Conservation (phyloP, 2,329 filamentous ascomycete genomes). For the Podosphaera leucotricha region DNA sequence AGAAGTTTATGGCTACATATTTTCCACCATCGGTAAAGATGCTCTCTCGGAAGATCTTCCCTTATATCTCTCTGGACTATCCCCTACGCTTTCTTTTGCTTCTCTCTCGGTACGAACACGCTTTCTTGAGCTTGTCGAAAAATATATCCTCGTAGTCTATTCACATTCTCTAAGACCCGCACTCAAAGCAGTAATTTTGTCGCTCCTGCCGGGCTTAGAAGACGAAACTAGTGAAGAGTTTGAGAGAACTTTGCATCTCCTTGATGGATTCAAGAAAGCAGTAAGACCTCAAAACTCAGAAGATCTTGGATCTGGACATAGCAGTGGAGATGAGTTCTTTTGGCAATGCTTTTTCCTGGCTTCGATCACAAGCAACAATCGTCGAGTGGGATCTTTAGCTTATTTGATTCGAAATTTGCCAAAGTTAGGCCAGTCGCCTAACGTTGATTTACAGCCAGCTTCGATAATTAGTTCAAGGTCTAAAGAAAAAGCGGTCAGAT, state of each 20-base stretch:
- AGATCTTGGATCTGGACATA: conserved; percentile 27
- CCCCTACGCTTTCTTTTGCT: conserved; percentile 77
- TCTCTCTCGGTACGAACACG: conserved; percentile 73
- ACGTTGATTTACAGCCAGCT: conserved; percentile 14
- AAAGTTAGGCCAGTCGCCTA: conserved; percentile 28
- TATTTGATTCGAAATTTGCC: conserved; percentile 66
- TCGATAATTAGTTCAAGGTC: conserved; percentile 10
- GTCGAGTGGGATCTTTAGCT: conserved; percentile 66
- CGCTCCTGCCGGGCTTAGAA: conserved; percentile 75
- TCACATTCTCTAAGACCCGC: conserved; percentile 55
- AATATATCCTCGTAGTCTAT: conserved; percentile 50
- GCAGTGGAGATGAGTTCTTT: conserved; percentile 61
- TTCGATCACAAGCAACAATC: conserved; percentile 67
- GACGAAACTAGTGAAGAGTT: conserved; percentile 97
- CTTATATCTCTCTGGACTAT: conserved; percentile 73
- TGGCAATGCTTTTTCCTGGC: conserved; percentile 97
- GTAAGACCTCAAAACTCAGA: conserved; percentile 32
- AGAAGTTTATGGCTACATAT: conserved; percentile 80
- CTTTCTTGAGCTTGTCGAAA: conserved; percentile 66
- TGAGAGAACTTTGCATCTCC: conserved; percentile 55
- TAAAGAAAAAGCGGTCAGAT: conserved; percentile 18
- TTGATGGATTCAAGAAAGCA: conserved; percentile 53
- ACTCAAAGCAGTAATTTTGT: conserved; percentile 70
- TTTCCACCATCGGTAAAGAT: conserved; percentile 61
- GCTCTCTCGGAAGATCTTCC: conserved; percentile 60